Conservation (phyloP, 1,284 basidiomycete genomes). For the Sanghuangporus baumii region DNA sequence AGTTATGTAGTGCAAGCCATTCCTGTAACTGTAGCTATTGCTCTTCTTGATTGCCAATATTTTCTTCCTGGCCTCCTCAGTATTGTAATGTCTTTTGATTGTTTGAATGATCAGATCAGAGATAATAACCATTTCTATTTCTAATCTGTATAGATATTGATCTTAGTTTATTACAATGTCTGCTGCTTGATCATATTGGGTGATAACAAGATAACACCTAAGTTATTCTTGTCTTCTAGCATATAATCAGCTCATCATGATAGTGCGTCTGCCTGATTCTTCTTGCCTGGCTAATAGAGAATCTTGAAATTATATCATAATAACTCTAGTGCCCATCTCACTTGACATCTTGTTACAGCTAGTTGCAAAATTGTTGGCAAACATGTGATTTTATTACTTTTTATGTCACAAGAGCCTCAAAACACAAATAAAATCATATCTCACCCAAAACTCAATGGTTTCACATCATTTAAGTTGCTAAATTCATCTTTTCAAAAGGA, state of each 20-base stretch:
- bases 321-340: constrained; percentile 27
- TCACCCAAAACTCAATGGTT: too few relatives aligned
- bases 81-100: neutral
- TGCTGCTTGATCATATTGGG: neutral
- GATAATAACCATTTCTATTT: neutral
- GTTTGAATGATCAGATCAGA: constrained; percentile 25
- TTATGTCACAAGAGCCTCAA: too few relatives aligned
- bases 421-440: too few relatives aligned
- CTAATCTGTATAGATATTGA: neutral
- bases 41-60: constrained; percentile 18
- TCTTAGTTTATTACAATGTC: neutral
- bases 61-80: neutral
- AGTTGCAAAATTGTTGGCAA: too few relatives aligned
- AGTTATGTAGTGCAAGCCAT: neutral
- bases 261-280: constrained; percentile 27
- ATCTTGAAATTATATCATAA: constrained; percentile 24
- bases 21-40: neutral
- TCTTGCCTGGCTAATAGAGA: constrained; percentile 24
- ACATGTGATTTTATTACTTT: too few relatives aligned
- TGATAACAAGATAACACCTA: neutral
- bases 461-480: too few relatives aligned
- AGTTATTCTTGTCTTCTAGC: neutral
- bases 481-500: too few relatives aligned
- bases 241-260: constrained; percentile 22
- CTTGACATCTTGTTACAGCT: constrained; percentile 26